A percentile compares a stretch with the other conserved stretches of the same genome.
Evolutionary conservation across 2,329 filamentous ascomycete genomes (phyloP).

Genomic region (Neoascochyta sp.): DNA sequence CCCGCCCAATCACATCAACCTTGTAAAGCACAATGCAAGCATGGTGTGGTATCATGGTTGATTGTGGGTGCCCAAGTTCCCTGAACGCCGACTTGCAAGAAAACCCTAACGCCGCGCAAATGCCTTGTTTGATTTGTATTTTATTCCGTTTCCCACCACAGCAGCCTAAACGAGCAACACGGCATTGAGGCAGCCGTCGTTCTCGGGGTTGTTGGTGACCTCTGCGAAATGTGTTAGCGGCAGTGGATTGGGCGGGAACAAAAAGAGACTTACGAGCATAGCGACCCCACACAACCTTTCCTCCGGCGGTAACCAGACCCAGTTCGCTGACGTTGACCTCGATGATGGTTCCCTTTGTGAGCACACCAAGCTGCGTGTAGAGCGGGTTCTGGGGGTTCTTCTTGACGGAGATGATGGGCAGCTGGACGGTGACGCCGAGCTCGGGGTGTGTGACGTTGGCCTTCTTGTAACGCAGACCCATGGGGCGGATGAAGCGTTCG

Average conservation of each 20-base stretch:
- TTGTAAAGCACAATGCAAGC: too few relatives aligned
- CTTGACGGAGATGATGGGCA: conserved; percentile 63
- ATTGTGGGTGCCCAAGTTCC: too few relatives aligned
- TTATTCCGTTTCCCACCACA: background rate
- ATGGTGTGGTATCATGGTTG: too few relatives aligned
- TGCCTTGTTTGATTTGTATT: background rate
- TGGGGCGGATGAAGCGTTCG: conserved; percentile 41
- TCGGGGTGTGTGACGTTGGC: conserved; percentile 72
- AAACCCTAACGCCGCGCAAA: background rate
- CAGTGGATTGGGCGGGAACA: background rate
- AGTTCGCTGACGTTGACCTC: conserved; percentile 94
- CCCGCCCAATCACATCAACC: too few relatives aligned
- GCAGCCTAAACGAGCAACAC: conserved; percentile 31
- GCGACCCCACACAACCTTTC: conserved; percentile 59
- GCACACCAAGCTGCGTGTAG: conserved; percentile 87
- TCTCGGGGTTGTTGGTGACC: conserved; percentile 39
- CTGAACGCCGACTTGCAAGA: background rate
- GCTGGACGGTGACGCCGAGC: conserved; percentile 80
- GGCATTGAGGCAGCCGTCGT: conserved; percentile 39
- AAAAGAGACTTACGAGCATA: conserved; percentile 25
- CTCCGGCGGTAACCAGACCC: conserved; percentile 82
- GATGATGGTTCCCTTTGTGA: conserved; percentile 56
- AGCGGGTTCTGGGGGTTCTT: conserved; percentile 85
- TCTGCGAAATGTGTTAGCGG: conserved; percentile 5
- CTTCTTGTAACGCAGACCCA: conserved; percentile 77